Evolutionary conservation across 2,329 filamentous ascomycete genomes (phyloP), one percentile per base, ranked within the genome.

Genomic region (Aspergillus pseudoviridinutans): DNA sequence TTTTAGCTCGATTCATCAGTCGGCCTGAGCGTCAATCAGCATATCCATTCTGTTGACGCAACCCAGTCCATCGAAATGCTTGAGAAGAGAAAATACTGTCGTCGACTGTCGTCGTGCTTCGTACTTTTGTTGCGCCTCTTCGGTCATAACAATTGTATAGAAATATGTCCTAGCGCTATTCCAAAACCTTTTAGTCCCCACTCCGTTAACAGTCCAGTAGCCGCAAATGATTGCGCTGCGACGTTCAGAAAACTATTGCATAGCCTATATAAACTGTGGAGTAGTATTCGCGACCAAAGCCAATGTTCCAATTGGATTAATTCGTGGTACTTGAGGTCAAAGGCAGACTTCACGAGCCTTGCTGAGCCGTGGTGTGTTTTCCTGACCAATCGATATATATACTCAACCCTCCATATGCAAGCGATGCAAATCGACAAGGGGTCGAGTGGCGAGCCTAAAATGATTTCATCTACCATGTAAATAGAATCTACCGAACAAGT

Each of bases 11-110:
- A 58, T 58, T 62, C 61, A 58, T 56, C 53, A 20, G 49, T 55
- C 62, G 64, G 59, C 53, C 64, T 61, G 61, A 66, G 65, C 64
- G 58, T 54, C 51, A 14, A 17, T 38, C 14, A 25, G 29, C 9
- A 14, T 24, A 28, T 50, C 47, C 50, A 38, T 53, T 49, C 50
- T 38, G 32, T 6, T 38, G 14, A n/a, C 32, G 32, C 28, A 20
- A 49, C 5, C 17, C 10, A 42, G 12, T 42, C 50, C 50, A 14
- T 22, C 52, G 17, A 57, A 49, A 22, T 50, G 55, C 25, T 50
- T 57, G 50, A 50, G 50, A 14, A 50, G 25, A 25, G 29, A 50
- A 29, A 49, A 35, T 7, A 44, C 55, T 2, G 54, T 57, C 20
- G 32, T 3, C 14, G 3, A 41, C 50, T 2, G 54, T 53, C 25